Percentiles rank a stretch among this genome's conserved stretches.
These are phyloP conservation scores for Phaseolus lunatus DNA, from an alignment of 306 rosid species.

Conservation along the genomic window DNA sequence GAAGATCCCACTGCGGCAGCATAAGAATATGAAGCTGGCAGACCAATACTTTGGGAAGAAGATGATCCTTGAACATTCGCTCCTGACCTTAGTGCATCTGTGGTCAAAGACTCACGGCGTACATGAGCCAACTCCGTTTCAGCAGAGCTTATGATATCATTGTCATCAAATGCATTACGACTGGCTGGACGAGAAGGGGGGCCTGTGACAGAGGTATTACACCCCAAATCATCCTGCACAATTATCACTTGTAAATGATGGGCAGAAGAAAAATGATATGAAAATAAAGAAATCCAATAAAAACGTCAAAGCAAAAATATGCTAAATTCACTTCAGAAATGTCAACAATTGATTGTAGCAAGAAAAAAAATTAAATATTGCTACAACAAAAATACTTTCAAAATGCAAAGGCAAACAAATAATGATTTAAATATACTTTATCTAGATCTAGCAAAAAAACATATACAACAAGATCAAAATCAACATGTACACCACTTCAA, in stretches of 20 bases:
- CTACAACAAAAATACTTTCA: neutral
- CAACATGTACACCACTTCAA: neutral
- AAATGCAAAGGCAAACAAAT: neutral
- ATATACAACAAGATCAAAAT: neutral
- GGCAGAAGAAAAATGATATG: neutral
- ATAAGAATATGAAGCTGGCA: constrained; percentile 70
- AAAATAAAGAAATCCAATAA: constrained; percentile 8
- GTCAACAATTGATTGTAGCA: constrained; percentile 5
- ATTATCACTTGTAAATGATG: constrained; percentile 28
- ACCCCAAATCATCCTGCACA: constrained; percentile 88
- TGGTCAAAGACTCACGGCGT: constrained; percentile 55
- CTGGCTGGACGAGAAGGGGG: constrained; percentile 92
- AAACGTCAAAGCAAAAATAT: neutral
- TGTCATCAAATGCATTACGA: constrained; percentile 86
- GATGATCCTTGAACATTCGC: constrained; percentile 74
- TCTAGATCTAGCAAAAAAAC: neutral
- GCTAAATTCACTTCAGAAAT: neutral
- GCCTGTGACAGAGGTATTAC: constrained; percentile 60
- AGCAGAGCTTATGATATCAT: constrained; percentile 63
- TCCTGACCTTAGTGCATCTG: constrained; percentile 61
- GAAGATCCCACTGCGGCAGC: constrained; percentile 94
- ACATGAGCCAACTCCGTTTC: constrained; percentile 73
- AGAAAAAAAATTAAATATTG: too few species aligned
- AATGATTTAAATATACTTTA: neutral
- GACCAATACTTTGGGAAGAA: constrained; percentile 66